These are phyloP conservation scores for Yueomyces sp. DNA, from an alignment of 805 yeast species.

Conservation along the genomic window DNA sequence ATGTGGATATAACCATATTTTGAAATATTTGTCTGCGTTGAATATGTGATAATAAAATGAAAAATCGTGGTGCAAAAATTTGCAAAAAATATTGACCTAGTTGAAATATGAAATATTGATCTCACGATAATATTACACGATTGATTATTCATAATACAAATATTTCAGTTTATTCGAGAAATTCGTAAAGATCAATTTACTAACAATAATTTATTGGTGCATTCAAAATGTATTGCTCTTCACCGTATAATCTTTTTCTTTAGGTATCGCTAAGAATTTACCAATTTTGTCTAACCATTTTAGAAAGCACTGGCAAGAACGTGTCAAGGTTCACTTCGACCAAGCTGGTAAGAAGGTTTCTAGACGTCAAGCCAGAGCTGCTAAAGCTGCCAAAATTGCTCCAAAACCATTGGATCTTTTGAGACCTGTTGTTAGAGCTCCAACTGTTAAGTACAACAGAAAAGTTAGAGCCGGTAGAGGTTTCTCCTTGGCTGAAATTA, in stretches of 20 bases:
- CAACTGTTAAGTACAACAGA: slow-evolving; percentile 98
- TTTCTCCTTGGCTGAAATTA: slow-evolving; percentile 93
- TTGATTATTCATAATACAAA: no score
- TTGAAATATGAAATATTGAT: background rate
- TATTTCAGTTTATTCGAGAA: no score
- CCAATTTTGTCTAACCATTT: slow-evolving; percentile 99
- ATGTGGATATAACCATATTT: slow-evolving; percentile 12
- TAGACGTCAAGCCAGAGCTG: slow-evolving; percentile 88
- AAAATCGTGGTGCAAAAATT: no score
- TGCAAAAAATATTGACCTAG: background rate
- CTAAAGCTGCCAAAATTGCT: slow-evolving; percentile 89
- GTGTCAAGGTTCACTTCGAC: slow-evolving; percentile 99
- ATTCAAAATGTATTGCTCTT: no score
- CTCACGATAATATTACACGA: background rate
- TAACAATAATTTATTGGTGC: no score
- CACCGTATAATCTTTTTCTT: slow-evolving; percentile 4
- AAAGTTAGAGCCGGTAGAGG: slow-evolving; percentile 99
- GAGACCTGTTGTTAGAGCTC: slow-evolving; percentile 98
- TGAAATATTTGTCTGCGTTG: no score
- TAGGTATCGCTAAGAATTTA: slow-evolving; percentile 97
- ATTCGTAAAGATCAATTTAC: no score
- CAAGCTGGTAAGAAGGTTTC: slow-evolving; percentile 99
- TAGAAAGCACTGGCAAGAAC: slow-evolving; percentile 99
- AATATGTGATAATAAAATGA: no score
- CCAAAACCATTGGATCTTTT: slow-evolving; percentile 95